A percentile compares a stretch with the other conserved stretches of the same genome.
These are phyloP conservation scores for Rhododendron henanense DNA, from an alignment of 148 eudicot genomes.

Conservation along the genomic window DNA sequence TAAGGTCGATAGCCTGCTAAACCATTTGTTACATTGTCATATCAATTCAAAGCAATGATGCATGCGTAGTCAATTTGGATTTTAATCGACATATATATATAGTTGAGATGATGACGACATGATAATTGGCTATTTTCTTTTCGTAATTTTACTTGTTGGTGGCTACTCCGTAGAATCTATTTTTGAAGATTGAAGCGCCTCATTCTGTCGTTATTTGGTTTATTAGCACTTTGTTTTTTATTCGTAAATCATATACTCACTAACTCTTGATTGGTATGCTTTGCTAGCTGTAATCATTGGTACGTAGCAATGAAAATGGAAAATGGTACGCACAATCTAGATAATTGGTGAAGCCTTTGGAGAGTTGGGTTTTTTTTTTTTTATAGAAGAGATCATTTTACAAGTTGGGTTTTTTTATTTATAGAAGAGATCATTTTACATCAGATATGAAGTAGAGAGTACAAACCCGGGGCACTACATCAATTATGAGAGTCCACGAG, in stretches of 20 bases:
- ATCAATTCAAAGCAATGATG: neutral
- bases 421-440: too few relatives aligned
- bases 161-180: neutral
- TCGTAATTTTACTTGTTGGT: neutral
- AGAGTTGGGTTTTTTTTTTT: too few relatives aligned
- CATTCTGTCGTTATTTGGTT: neutral
- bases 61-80: neutral
- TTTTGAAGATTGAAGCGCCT: neutral
- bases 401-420: too few relatives aligned
- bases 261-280: neutral
- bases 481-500: too few relatives aligned
- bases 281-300: neutral
- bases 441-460: too few relatives aligned
- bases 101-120: neutral
- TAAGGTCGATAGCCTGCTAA: too few relatives aligned
- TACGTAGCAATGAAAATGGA: neutral
- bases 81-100: neutral
- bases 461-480: too few relatives aligned
- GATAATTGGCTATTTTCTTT: neutral
- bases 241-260: neutral
- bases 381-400: too few relatives aligned
- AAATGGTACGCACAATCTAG: neutral
- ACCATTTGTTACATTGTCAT: neutral
- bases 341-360: neutral
- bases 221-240: neutral